A percentile compares a stretch with the other conserved stretches of the same genome.
These are phyloP conservation scores for Malus sieversii DNA, from an alignment of 306 rosid species.

Conservation along the genomic window DNA sequence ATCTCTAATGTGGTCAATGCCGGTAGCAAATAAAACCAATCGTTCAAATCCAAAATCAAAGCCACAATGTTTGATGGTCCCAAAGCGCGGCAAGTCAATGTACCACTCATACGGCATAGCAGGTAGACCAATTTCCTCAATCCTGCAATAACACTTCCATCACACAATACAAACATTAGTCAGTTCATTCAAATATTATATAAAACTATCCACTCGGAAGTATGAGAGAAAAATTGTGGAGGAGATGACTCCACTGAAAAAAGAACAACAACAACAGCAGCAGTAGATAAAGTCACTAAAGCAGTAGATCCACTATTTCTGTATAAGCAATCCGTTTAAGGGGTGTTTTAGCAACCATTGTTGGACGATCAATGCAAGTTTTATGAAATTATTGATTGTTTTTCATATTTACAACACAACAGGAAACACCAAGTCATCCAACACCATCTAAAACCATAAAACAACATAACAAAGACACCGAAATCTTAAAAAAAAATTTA, in stretches of 20 bases:
- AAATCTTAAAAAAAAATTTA: no score
- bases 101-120: conserved; percentile 88
- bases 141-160: conserved; percentile 35
- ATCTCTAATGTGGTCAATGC: conserved; percentile 48
- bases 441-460: no score
- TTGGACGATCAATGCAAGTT: conserved; percentile 72
- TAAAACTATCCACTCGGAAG: background rate
- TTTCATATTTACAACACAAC: no score
- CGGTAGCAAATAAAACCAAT: conserved; percentile 90
- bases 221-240: background rate
- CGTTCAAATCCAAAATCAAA: conserved; percentile 94
- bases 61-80: conserved; percentile 77
- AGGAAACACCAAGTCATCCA: no score
- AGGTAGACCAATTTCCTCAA: conserved; percentile 65
- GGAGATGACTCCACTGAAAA: background rate
- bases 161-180: background rate
- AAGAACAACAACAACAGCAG: background rate
- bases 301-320: conserved; percentile 59
- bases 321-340: conserved; percentile 64
- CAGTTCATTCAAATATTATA: background rate
- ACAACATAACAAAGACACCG: no score
- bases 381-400: conserved; percentile 11
- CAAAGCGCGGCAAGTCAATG: conserved; percentile 84
- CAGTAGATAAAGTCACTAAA: background rate
- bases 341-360: conserved; percentile 76